Base-by-base conservation (phyloP, 345 rosid genomes). In the Lepidium didymum region DNA sequence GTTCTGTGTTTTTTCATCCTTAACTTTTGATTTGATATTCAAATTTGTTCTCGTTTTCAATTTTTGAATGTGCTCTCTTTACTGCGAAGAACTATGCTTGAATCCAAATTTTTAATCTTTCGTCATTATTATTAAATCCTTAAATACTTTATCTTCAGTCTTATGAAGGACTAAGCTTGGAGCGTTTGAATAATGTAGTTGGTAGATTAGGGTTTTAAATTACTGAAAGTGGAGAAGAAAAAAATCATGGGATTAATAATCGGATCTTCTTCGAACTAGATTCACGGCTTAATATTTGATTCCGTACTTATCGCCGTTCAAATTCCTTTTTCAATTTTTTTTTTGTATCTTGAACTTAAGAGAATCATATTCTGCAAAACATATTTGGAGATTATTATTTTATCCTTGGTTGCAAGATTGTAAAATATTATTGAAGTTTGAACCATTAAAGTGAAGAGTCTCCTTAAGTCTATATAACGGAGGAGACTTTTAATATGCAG, bases 281-380 rank as follows among this genome's bases (percentile, higher is more conserved):
- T 72, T 72, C 59, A 44, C 57, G 69, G 56, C 69, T 29, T 71
- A 27, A 6, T 71, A 62, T 53, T 62, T 49, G 64, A 47, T 72
- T 55, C 57, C 56, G 55, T 64, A 55, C 13, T 45, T 56, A 37
- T 64, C 64, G 52, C 70, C 53, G n/a, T 72, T 45, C 5, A 16
- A 36, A 41, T 37, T 46, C 40, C n/a, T 63, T 64, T 64, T 5
- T n/a, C 31, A 27, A 27, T 1, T 8, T 29, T 57, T 34, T 25
- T 45, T 7, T 8, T n/a, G 1, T n/a, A 9, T 4, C 5, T 27
- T 27, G 4, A 60, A 43, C 6, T 29, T 13, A 8, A 55, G 56
- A 16, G 72, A 66, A 73, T 73, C 69, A 34, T 50, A 67, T 59
- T 51, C 52, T 45, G 23, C 23, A 16, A 8, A 9, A 63, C 49